phyloP scores from a whole-genome alignment of 768 basidiomycete genomes.

The Solioccasus polychromus region DNA sequence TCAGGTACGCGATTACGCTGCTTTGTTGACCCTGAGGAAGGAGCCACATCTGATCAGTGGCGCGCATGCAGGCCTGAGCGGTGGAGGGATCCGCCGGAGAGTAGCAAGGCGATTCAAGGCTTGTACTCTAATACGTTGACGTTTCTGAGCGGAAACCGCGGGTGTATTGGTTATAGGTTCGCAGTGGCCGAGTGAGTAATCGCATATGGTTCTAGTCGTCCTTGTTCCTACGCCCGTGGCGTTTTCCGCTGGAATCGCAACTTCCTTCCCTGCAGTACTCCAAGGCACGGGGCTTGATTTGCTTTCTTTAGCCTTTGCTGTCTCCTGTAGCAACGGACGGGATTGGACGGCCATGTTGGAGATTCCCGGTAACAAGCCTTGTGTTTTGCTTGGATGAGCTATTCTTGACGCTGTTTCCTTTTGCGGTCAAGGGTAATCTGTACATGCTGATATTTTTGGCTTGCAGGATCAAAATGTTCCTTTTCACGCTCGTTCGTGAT shows the following conservation, averaged over 20 bases:
- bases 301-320: constrained; percentile 22
- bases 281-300: constrained; percentile 13
- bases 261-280: constrained; percentile 4
- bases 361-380: not conserved
- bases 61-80: constrained; percentile 46
- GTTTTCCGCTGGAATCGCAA: constrained; percentile 9
- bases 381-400: constrained; percentile 1
- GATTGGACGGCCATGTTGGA: constrained; percentile 1
- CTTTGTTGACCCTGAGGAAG: constrained; percentile 18
- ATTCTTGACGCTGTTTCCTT: constrained; percentile 1
- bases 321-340: constrained; percentile 8
- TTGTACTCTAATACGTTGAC: constrained; percentile 53
- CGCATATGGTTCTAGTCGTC: not conserved
- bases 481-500: constrained; percentile 56
- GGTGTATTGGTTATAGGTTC: constrained; percentile 62
- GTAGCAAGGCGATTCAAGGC: constrained; percentile 43
- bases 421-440: not conserved
- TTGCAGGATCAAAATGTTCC: constrained; percentile 59
- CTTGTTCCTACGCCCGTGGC: constrained; percentile 8
- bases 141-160: constrained; percentile 57
- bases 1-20: constrained; percentile 43
- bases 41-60: constrained; percentile 19
- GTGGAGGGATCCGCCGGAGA: constrained; percentile 42
- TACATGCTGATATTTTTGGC: constrained; percentile 19
- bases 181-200: constrained; percentile 55